Base-by-base conservation (phyloP, 108 stramenopile species). In the Epithemia pelagica region DNA sequence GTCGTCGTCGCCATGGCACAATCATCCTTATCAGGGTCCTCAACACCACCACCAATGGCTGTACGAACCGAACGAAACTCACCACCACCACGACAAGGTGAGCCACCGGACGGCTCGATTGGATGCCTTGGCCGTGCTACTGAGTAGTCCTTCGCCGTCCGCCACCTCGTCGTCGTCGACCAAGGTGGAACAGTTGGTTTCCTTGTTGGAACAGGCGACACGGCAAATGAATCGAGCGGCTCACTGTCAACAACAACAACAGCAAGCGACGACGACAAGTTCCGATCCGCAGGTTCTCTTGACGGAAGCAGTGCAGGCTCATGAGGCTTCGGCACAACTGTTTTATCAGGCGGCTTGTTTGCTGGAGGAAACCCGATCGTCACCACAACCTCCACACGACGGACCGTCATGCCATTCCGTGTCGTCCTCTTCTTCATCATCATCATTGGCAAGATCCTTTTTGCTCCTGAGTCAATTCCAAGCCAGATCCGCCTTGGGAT, bases 391-490 rank as follows among this genome's bases (percentile, higher is more conserved):
- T 10, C 37, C 37, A 46, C 37, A 46, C 5, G n/a, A n/a, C n/a
- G 5, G 10, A 15, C 37, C 37, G 15, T 46, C 15, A 15, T 5
- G 37, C 10, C 10, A 46, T 15, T 5, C 37, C 5, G 37, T 10
- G 37, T 15, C 37, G 10, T 10, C 37, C 10, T 5, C 5, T 10
- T 15, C 10, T 15, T 5, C 37, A 46, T 15, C 55, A 76, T 72
- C 67, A 3, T 65, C 77, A 18, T 64, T 85, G 30, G 67, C 75
- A 32, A 68, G 73, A 55, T 74, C 80, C 2, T 32, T 85, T 29
- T 66, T 85, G n/a, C 60, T 81, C n/a, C 59, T 81, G 19, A 85
- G 84, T 73, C 80, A 85, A 66, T 68, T 78, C 30, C 80, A 85
- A 58, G 80, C 80, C 30, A 75, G 71, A 54, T 69, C 73, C 23